phyloP scores from a whole-genome alignment of 2,329 filamentous ascomycete species.

The Phoma sp. region DNA sequence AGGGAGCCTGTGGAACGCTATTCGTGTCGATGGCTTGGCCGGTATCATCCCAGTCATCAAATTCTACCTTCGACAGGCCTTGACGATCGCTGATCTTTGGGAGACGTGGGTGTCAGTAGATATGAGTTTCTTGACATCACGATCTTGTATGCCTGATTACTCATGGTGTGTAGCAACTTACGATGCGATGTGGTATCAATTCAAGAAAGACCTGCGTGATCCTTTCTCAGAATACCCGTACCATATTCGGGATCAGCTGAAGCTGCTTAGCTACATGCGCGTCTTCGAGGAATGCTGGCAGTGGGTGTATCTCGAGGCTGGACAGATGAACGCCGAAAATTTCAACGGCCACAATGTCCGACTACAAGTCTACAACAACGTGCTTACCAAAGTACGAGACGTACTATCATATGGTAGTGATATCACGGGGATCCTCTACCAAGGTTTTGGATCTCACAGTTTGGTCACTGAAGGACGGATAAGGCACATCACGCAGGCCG shows the following conservation, averaged over 20 bases:
- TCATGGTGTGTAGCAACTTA: background rate
- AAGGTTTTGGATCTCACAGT: background rate
- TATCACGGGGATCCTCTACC: background rate
- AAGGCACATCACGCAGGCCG: no score
- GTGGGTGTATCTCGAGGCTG: background rate
- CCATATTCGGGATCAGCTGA: background rate
- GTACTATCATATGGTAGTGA: background rate
- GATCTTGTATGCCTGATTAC: background rate
- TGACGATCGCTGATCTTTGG: background rate
- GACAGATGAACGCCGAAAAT: no score
- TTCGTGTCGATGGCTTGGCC: background rate
- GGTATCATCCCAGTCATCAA: background rate
- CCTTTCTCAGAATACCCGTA: conserved; percentile 5
- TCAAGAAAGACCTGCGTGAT: background rate
- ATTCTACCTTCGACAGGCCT: background rate
- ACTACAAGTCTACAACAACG: background rate
- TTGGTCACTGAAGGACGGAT: no score
- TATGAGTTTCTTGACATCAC: background rate
- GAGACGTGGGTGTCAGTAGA: background rate
- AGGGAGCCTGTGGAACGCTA: background rate
- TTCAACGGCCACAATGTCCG: no score
- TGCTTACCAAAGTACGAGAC: background rate
- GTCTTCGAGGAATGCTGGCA: conserved; percentile 6
- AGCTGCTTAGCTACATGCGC: background rate
- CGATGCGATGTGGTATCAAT: background rate